A percentile compares a stretch with the other conserved stretches of the same genome.
These are phyloP conservation scores for Apostasia shenzhenica DNA, from an alignment of 106 monocot genomes.

Conservation along the genomic window DNA sequence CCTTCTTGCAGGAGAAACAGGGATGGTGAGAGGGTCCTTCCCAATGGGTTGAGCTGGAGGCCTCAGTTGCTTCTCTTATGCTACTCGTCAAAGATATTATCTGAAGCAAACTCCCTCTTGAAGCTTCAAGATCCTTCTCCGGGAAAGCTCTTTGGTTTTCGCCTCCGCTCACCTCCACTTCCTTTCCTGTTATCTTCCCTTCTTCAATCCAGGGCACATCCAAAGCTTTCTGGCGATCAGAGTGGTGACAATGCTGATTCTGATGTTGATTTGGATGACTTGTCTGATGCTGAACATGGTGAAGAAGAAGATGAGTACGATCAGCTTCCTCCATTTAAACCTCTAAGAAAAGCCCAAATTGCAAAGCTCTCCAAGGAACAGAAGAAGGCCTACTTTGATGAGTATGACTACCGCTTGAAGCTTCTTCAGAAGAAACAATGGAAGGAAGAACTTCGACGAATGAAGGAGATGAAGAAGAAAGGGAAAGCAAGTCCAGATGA, in stretches of 20 bases:
- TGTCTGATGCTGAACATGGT: constrained; percentile 41
- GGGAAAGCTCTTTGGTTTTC: constrained; percentile 62
- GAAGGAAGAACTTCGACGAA: constrained; percentile 63
- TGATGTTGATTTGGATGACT: constrained; percentile 58
- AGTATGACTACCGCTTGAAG: constrained; percentile 83
- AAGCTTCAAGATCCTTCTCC: constrained; percentile 24
- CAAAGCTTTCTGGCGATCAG: constrained; percentile 40
- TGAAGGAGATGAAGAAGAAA: constrained; percentile 64
- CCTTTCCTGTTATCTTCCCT: constrained; percentile 69
- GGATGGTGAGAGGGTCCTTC: constrained; percentile 55
- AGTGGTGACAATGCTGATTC: constrained; percentile 45
- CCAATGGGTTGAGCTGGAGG: constrained; percentile 70
- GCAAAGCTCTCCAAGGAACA: constrained; percentile 69
- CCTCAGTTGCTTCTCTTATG: constrained; percentile 65
- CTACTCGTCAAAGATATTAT: constrained; percentile 78
- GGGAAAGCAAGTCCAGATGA: constrained; percentile 23
- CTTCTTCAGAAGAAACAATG: constrained; percentile 81
- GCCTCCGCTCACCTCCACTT: constrained; percentile 50
- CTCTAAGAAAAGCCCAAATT: constrained; percentile 55
- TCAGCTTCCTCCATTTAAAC: constrained; percentile 67
- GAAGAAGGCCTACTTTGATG: constrained; percentile 65
- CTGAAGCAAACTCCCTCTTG: constrained; percentile 58
- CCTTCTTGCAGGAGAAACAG: constrained; percentile 50
- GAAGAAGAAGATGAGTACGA: constrained; percentile 75
- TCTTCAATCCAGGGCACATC: constrained; percentile 50